Percentiles rank a stretch among this genome's conserved stretches.
Conservation (phyloP, 306 rosid species). For the Prunus campanulata region DNA sequence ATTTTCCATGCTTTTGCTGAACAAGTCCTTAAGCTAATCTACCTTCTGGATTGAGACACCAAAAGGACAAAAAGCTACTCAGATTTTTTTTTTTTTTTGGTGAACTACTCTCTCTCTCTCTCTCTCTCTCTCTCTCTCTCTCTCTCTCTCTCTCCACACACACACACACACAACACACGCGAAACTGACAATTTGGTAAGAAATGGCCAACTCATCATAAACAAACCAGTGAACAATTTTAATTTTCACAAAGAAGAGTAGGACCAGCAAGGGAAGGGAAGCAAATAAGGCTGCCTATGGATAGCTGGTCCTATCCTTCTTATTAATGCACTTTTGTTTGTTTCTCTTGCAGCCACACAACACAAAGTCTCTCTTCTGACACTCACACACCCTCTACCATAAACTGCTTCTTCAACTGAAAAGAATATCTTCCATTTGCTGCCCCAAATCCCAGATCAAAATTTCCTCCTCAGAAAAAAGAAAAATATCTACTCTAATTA, state of each 20-base stretch:
- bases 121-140: no score
- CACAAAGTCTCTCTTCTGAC: conserved; percentile 26
- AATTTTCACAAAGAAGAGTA: background rate
- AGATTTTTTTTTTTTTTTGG: no score
- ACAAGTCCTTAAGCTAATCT: no score
- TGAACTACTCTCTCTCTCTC: no score
- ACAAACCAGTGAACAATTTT: background rate
- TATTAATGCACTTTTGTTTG: conserved; percentile 26
- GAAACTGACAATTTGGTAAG: no score
- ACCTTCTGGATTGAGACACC: no score
- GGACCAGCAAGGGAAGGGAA: conserved; percentile 9
- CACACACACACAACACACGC: no score
- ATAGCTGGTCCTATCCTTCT: conserved; percentile 35
- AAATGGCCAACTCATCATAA: no score
- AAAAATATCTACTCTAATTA: conserved; percentile 15
- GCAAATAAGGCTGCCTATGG: conserved; percentile 19
- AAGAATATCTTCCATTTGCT: conserved; percentile 20
- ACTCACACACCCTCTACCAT: conserved; percentile 17
- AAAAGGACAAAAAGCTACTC: no score
- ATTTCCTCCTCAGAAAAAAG: background rate
- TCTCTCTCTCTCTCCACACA: no score
- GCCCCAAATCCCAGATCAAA: background rate
- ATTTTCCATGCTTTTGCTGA: no score
- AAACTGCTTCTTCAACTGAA: conserved; percentile 32
- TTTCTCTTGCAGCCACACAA: conserved; percentile 43